Percentiles rank a stretch among this genome's conserved stretches.
Evolutionary conservation across 73 alveolate species (phyloP).

Genomic region (Paramecium biaurelia): DNA sequence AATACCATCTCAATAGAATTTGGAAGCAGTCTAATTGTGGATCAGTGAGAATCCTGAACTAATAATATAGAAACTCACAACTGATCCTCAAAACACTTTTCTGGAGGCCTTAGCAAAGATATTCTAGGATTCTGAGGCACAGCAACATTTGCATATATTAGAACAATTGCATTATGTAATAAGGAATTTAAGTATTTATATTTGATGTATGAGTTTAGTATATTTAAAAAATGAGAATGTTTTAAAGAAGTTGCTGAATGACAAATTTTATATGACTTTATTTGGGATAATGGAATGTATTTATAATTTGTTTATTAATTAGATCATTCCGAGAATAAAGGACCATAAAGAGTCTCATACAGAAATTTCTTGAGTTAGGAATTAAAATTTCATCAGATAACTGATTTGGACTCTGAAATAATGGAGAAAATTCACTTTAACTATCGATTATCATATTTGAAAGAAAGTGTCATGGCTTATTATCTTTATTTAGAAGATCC

Average conservation of each 20-base stretch:
- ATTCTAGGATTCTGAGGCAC: slow-evolving; percentile 4
- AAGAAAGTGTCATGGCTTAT: slow-evolving; percentile 49
- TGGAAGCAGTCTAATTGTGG: slow-evolving; percentile 23
- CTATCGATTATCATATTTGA: slow-evolving; percentile 18
- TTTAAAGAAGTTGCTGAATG: not conserved
- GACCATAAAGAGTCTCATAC: not conserved
- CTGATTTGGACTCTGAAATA: not conserved
- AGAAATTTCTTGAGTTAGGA: not conserved
- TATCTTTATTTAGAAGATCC: slow-evolving; percentile 51
- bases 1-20: slow-evolving; percentile 19
- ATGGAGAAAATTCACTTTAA: slow-evolving; percentile 32
- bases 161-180: slow-evolving; percentile 22
- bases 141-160: not conserved
- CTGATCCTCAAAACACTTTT: not conserved
- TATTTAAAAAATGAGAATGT: slow-evolving; percentile 29
- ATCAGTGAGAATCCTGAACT: slow-evolving; percentile 32
- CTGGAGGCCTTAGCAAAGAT: not conserved
- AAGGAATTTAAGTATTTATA: not conserved
- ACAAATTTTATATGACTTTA: slow-evolving; percentile 10
- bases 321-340: slow-evolving; percentile 18
- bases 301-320: not conserved
- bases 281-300: slow-evolving; percentile 54
- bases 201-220: not conserved
- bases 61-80: not conserved
- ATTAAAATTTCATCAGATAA: not conserved